Base-by-base conservation (phyloP, 2,329 filamentous ascomycete species). In the Taxawa tesnikishii region DNA sequence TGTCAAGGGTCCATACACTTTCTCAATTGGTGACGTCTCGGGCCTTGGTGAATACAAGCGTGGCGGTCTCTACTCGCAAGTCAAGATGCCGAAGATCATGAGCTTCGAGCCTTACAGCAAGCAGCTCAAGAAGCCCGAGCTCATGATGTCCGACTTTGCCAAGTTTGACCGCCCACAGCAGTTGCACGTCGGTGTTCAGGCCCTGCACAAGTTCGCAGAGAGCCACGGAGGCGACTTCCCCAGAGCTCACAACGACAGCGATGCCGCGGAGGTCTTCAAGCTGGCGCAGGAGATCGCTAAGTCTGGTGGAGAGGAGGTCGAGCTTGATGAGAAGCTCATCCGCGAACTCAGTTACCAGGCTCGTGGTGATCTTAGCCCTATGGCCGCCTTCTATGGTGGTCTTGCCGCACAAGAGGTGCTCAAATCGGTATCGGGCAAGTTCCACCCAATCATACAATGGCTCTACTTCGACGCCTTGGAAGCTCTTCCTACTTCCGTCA, bases 391-490 rank as follows among this genome's bases (percentile, higher is more conserved):
- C 60, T 96, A 94, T 50, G 90, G 90, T 55, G 90, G 90, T 46
- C 73, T 94, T 45, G 73, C 83, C 15, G 90, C 90, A 1, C 90
- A 98, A 55, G 90, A 98, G 58, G 79, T 94, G 14, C 70, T 98
- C 39, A 98, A 98, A 62, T 84, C 88, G 12, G 83, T 98, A 5
- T 98, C 90, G 32, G 90, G 90, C 45, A 98, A 98, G 60, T 98
- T 98, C 63, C 75, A 84, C 48, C 90, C 90, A n/a, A 78, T 96
- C 43, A 72, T 81, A 45, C 90, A 98, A 56, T 96, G 83, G 76
- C 70, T 98, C 54, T 96, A 98, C 66, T 92, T 94, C 47, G 90
- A 98, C 58, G 94, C 90, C 2, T 66, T 98, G n/a, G 90, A 98
- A 58, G 94, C 90, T 7, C 68, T 98, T 3, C 88, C 90, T 2